Base-by-base conservation (phyloP, 257 asterid genomes). In the Nicotiana tabacum region DNA sequence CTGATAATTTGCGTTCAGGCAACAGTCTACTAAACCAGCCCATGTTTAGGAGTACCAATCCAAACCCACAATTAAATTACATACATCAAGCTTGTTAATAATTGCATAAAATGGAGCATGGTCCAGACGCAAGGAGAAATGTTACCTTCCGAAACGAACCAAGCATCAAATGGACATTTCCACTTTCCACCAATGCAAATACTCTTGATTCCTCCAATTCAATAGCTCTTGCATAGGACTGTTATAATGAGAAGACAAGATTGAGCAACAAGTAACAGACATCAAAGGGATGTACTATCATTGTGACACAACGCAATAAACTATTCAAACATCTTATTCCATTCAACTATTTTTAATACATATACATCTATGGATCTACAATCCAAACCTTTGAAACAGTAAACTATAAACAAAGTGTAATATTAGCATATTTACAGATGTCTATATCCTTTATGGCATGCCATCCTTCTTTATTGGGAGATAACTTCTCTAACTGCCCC, bases 191-290 rank as follows among this genome's bases (percentile, higher is more conserved):
- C 91, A 90, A 87, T 27, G 98, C 94, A 90, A 94, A 96, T 74
- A 93, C 88, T 89, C 95, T 92, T 64, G 97, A 89, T n/a, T 88
- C 90, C 15, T 94, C 98, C 90, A 94, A 87, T 90, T 96, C 99
- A 83, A 90, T 79, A 86, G 99, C 98, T 90, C 97, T 90, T 77
- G 92, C 98, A 88, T 93, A 94, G 18, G 99, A 96, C 99, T 96
- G 85, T 78, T 81, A 77, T 81, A 82, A 83, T 78, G 77, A 77
- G 84, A 66, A 85, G 79, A 84, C 81, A 68, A 81, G 87, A 77
- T 82, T 78, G 84, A 79, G 60, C 58, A 81, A 16, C 21, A 10
- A 48, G 80, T 27, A 51, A 33, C 43, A 76, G 29, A 51, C 46
- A 37, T 69, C 77, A 69, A 69, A 74, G 62, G 43, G 80, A 27